Evolutionary conservation across 2,329 filamentous ascomycete genomes (phyloP), one percentile per base, ranked within the genome.

Genomic region (Claviceps fusiformis): DNA sequence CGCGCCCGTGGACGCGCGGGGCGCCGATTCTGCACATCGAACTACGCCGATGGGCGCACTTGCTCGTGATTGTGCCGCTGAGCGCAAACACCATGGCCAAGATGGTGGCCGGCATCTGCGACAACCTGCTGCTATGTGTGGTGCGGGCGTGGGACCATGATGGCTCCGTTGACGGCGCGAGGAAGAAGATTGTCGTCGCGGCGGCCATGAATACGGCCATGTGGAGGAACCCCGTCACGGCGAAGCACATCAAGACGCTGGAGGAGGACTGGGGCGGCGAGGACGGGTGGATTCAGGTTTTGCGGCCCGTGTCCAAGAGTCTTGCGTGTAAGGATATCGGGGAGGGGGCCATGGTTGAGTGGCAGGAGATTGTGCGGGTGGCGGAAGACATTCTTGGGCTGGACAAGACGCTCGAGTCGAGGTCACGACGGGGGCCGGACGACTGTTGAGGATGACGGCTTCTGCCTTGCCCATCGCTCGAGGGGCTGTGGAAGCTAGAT

Each of bases 11-110:
- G 92, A 79, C 76, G 27, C 78, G 91, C 2, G 88, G 86, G 3
- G 80, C 80, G n/a, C 76, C 77, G 3, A 95, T 98, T 50, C 71
- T 97, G 55, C 93, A 98, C 65, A 97, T 98, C 62, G 89, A 95
- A 68, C 73, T 96, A 54, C 76, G 91, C 35, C 77, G 86, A 39
- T 79, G 74, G 91, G 89, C 89, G 0, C 79, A 95, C 67, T 64
- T 95, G 3, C 75, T 95, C 63, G 77, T 92, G 17, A 78, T 96
- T 57, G 87, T 86, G 10, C 92, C 92, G 0, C 70, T 96, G 57
- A 86, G 82, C 55, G 91, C 92, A 13, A 95, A 96, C 64, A 83
- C 83, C 4, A 75, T 97, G 64, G 92, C 90, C 7, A 95, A 95
- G 71, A 80, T 97, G 59, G 80, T 81, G 0, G 78, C 79, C 29